Conservation (phyloP, 208 protist genomes). For the Strigomonas oncopelti region DNA sequence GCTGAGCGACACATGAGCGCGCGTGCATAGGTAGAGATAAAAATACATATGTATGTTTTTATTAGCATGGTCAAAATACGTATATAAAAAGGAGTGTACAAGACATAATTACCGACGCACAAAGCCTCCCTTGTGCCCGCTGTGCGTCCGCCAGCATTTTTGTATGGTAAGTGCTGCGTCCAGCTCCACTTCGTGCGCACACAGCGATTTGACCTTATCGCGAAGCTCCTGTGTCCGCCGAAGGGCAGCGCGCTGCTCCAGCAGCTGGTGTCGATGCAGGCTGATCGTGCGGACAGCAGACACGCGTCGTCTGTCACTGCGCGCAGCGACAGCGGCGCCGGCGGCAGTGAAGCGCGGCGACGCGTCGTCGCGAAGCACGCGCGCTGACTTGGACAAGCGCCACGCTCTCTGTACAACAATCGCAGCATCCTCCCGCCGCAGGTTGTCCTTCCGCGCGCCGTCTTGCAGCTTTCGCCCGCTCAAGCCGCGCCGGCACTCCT, state of each 20-base stretch:
- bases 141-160: constrained; percentile 31
- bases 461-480: not conserved
- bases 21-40: no score
- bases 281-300: constrained; percentile 11
- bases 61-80: not conserved
- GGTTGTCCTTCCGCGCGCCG: not conserved
- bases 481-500: not conserved
- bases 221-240: not conserved
- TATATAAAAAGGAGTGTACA: not conserved
- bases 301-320: not conserved
- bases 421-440: constrained; percentile 3
- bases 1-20: no score
- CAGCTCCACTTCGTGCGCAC: constrained; percentile 1
- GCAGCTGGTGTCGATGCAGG: constrained; percentile 4
- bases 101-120: not conserved
- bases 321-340: no score
- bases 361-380: not conserved
- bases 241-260: constrained; percentile 15
- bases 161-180: constrained; percentile 62
- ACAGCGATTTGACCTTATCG: constrained; percentile 5
- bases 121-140: not conserved
- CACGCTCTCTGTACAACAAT: constrained; percentile 12
- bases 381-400: not conserved
- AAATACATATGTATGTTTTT: constrained; percentile 1
- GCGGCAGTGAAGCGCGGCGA: no score